Conservation (phyloP, 1,139 yeast genomes). For the Sugiyamaella grinbergsii region DNA sequence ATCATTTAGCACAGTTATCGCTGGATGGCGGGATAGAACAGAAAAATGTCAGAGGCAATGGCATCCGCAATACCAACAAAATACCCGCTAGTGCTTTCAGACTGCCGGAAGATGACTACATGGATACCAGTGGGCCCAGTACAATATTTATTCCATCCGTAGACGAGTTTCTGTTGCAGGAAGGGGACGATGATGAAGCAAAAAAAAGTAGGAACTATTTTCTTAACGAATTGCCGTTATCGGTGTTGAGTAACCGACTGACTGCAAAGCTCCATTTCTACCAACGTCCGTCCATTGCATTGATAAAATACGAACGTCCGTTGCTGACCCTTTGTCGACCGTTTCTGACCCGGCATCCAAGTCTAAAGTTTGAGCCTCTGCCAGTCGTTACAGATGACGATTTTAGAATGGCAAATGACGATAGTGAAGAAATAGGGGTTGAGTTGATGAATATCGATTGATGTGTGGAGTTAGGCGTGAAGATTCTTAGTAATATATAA, state of each 20-base stretch:
- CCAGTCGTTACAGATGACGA: conserved; percentile 2
- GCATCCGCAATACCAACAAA: background rate
- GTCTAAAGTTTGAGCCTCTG: background rate
- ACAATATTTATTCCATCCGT: conserved; percentile 35
- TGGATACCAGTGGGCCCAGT: conserved; percentile 30
- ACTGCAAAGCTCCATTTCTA: conserved; percentile 24
- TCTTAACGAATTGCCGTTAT: conserved; percentile 28
- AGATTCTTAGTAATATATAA: no score
- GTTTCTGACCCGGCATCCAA: conserved; percentile 16
- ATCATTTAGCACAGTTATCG: conserved; percentile 17
- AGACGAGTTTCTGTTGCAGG: conserved; percentile 31
- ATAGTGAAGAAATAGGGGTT: conserved; percentile 3
- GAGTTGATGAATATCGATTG: no score
- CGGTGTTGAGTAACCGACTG: conserved; percentile 21
- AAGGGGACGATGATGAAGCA: conserved; percentile 23
- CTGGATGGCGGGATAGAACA: conserved; percentile 1
- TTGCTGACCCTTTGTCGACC: conserved; percentile 23
- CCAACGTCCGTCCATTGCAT: conserved; percentile 30
- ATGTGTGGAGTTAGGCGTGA: no score
- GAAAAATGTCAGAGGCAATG: background rate
- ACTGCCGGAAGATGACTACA: conserved; percentile 19
- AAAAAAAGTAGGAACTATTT: conserved; percentile 8
- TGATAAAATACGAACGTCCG: conserved; percentile 29
- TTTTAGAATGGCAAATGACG: background rate
- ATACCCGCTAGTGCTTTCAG: background rate